Evolutionary conservation across 257 asterid genomes (phyloP), one percentile per base, ranked within the genome.

Genomic region (Salvia miltiorrhiza): DNA sequence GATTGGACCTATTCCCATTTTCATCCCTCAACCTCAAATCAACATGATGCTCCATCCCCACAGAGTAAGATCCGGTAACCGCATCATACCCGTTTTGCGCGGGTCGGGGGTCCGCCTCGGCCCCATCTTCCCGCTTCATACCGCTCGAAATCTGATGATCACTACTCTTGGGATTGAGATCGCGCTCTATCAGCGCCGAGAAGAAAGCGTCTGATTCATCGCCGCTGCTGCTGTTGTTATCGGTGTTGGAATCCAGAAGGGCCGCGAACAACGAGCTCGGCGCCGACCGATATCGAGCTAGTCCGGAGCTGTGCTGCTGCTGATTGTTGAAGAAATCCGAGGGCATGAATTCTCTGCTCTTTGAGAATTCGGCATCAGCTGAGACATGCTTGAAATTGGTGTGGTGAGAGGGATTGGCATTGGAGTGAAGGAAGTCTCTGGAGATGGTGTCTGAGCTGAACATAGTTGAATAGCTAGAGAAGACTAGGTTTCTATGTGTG

Each of bases 261-360:
- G 83, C 82, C 4, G 85, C 83, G 3, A 89, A 80, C 44, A 84
- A 84, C 2, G 98, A 81, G 44, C 96, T 88, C 1, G 98, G 98
- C 52, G 98, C 96, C 39, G 98, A 89, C 33, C 89, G 78, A 53
- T 84, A 86, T 26, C 96, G 61, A 2, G 86, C 73, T 44, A 92
- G 49, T 30, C 92, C 92, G 47, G 77, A 49, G 41, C 55, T 62
- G 41, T 65, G 84, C 63, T 76, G 83, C 58, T 61, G 73, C 24
- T 71, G 63, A 14, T 55, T 28, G 5, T 21, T 21, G 67, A 74
- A 83, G 54, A 54, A 73, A 67, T 84, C 95, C 14, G 90, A 77
- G 12, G 72, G 82, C 63, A 76, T 52, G 44, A 66, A 63, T 12
- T 81, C 81, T 32, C 73, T 69, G 13, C 79, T 72, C 79, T 76